Evolutionary conservation across 2,329 filamentous ascomycete species (phyloP), one percentile per base, ranked within the genome.

Genomic region (Penicillium crustosum): DNA sequence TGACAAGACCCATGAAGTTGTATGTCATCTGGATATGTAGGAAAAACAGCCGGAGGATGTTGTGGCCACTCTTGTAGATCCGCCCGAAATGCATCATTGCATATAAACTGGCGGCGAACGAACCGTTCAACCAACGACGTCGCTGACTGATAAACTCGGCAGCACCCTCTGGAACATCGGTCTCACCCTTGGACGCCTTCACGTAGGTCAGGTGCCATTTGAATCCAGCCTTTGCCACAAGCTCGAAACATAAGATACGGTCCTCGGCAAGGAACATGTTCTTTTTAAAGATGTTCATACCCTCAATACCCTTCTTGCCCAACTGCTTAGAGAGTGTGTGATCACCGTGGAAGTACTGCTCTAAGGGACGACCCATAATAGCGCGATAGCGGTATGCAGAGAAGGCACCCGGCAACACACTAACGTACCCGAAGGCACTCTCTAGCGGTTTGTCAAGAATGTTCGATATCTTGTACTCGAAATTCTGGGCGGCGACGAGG

Each of bases 181-280:
- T 97, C 78, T 97, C 93, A 77, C 91, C 93, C 86, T 96, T 97
- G 75, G 93, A 94, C 23, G 93, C 89, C 82, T 97, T 97, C 83
- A 97, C 94, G 77, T 97, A 97, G 60, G 90, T 93, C 75, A 97
- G 78, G 83, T 97, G 93, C 93, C 93, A 97, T 78, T 97, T 97
- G 70, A 93, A 94, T 62, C 94, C 94, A 54, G 93, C 93, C 81
- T 97, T 97, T 73, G 93, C 93, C 65, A 97, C 93, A 71, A 97
- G 82, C 77, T 97, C 93, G 83, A 97, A 97, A 82, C 93, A 97
- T 54, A 97, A 85, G 81, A 97, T 97, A 86, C 93, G 92, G 87
- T 97, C 93, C 80, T 97, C 93, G 76, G 93, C 93, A 86, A 97
- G 93, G 84, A 97, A 97, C 93, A 97, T 97, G 85, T 97, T 97